Conservation (phyloP, 495 filamentous ascomycete genomes). For the Penicillium bovifimosum region DNA sequence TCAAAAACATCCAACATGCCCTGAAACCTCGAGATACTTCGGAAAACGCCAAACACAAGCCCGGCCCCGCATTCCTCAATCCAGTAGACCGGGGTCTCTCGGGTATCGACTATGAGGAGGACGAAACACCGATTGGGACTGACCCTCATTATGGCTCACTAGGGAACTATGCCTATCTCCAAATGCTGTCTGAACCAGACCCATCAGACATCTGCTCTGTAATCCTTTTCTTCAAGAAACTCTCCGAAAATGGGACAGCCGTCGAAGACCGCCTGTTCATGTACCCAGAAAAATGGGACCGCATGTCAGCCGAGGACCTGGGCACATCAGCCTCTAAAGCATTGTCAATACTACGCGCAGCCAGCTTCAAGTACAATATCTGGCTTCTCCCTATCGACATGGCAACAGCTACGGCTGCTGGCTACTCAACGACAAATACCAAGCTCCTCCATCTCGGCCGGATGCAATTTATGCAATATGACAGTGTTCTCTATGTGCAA, state of each 20-base stretch:
- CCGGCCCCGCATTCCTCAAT: conserved; percentile 24
- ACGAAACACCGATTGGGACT: conserved; percentile 10
- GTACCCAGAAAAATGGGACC: conserved; percentile 45
- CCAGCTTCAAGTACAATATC: conserved; percentile 40
- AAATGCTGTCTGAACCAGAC: conserved; percentile 40
- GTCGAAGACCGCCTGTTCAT: conserved; percentile 46
- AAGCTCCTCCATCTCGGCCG: conserved; percentile 41
- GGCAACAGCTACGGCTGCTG: conserved; percentile 30
- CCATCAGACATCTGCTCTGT: conserved; percentile 44
- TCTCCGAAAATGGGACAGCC: conserved; percentile 31
- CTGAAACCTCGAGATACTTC: conserved; percentile 40
- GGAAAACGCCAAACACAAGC: conserved; percentile 11
- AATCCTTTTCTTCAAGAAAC: conserved; percentile 41
- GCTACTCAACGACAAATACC: conserved; percentile 35
- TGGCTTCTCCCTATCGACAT: conserved; percentile 46
- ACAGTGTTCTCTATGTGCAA: conserved; percentile 40
- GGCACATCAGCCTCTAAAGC: conserved; percentile 27
- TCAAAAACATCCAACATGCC: conserved; percentile 55
- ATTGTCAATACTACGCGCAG: conserved; percentile 32
- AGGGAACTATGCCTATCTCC: conserved; percentile 43
- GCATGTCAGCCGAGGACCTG: conserved; percentile 20
- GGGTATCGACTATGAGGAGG: conserved; percentile 9
- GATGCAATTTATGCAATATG: conserved; percentile 47
- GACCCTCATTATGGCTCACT: background rate
- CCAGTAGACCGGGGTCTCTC: conserved; percentile 18